These are phyloP conservation scores for Flaveria brownii DNA, from an alignment of 129 eudicot species.

Conservation along the genomic window DNA sequence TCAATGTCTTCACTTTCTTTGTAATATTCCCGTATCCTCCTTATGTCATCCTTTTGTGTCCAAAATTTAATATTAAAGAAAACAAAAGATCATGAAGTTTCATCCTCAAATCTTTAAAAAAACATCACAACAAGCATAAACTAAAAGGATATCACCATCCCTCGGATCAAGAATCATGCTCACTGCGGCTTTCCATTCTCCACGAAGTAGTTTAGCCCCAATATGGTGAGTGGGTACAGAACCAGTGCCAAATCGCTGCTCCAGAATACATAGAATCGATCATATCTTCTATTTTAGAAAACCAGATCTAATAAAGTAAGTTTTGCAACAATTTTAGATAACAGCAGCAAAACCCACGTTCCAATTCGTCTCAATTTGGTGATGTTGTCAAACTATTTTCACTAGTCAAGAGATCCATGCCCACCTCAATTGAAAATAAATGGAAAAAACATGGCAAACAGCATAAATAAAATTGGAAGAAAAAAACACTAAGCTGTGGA, in stretches of 20 bases:
- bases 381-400: conserved; percentile 10
- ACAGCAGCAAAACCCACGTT: background rate
- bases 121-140: background rate
- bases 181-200: conserved; percentile 88
- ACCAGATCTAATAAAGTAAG: background rate
- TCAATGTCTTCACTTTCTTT: conserved; percentile 84
- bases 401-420: background rate
- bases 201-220: conserved; percentile 83
- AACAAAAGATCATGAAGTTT: conserved; percentile 4
- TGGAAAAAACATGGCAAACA: background rate
- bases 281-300: background rate
- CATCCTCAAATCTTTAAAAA: background rate
- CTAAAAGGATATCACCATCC: conserved; percentile 95
- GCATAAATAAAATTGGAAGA: background rate
- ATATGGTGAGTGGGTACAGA: conserved; percentile 84
- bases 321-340: background rate
- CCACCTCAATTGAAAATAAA: background rate
- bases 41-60: conserved; percentile 73
- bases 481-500: conserved; percentile 1
- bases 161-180: conserved; percentile 92
- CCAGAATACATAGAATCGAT: conserved; percentile 13
- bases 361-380: background rate
- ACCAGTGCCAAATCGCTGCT: conserved; percentile 93
- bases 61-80: conserved; percentile 45
- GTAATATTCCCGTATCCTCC: conserved; percentile 72